Base-by-base conservation (phyloP, 352 stramenopile genomes). In the Phytopythium montanum region DNA sequence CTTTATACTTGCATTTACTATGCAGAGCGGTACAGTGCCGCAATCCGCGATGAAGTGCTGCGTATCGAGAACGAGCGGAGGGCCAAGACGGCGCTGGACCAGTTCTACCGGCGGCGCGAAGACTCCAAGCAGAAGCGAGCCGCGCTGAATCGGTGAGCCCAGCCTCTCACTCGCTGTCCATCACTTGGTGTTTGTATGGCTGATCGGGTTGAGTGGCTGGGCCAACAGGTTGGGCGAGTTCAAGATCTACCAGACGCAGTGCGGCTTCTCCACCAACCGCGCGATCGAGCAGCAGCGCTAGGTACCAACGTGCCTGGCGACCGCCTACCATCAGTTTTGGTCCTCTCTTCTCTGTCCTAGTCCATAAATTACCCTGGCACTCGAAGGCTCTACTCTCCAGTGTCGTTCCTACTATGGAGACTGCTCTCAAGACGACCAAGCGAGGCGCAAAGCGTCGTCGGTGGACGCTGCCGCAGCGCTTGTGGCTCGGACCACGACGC, bases 401-500 rank as follows among this genome's bases (percentile, higher is more conserved):
- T n/a, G 13, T 28, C 2, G 23, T n/a, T 21, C 21, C 12, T 51
- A n/a, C 1, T 21, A 4, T n/a, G n/a, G n/a, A 2, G 42, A 42
- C 52, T 67, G 1, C 58, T 71, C 63, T 71, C 63, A 51, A 2
- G 44, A 33, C 3, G 75, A 76, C 80, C 80, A 90, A 12, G 77
- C 77, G 3, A 80, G 66, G 13, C 77, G 69, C 46, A 87, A 72
- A 5, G 50, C 16, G 25, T 64, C 42, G 7, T 58, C 50, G 0
- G 34, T 39, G 3, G 38, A 55, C 2, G n/a, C 59, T 13, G 38
- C 48, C 36, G 23, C 33, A 14, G 71, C 53, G 41, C 62, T 73
- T 16, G 64, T 31, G 10, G 72, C 55, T 6, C 64, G 62, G n/a
- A 88, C 73, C 50, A 56, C 50, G 9, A 85, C 64, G 7, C 77